Evolutionary conservation across 176 grass and related monocot genomes (phyloP).

Genomic region (Olyra latifolia): DNA sequence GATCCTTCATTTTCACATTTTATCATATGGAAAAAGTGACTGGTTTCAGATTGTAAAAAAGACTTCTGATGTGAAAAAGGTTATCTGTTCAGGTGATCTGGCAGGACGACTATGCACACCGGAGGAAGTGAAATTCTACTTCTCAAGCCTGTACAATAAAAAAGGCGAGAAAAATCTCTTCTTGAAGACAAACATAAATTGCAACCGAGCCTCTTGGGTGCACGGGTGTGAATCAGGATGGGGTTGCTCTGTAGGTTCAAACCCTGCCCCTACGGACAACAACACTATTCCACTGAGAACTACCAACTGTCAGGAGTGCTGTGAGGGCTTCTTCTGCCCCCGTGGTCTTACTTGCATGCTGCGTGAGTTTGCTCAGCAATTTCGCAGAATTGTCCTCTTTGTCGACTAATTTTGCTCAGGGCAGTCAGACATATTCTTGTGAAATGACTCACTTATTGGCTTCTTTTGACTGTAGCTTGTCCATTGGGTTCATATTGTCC

Average conservation of each 20-base stretch:
- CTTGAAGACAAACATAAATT: slow-evolving; percentile 77
- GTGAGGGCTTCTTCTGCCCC: slow-evolving; percentile 92
- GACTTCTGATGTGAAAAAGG: background rate
- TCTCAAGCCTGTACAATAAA: slow-evolving; percentile 43
- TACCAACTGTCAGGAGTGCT: slow-evolving; percentile 50
- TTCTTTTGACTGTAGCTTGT: slow-evolving; percentile 57
- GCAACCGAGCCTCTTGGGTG: slow-evolving; percentile 62
- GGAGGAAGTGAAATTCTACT: slow-evolving; percentile 72
- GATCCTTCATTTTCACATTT: background rate
- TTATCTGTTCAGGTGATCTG: slow-evolving; percentile 52
- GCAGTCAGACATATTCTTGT: background rate
- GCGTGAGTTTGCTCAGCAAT: slow-evolving; percentile 45
- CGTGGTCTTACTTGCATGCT: slow-evolving; percentile 89
- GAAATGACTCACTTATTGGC: slow-evolving; percentile 10
- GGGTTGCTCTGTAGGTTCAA: slow-evolving; percentile 38
- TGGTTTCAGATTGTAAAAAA: background rate
- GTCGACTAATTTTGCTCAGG: background rate
- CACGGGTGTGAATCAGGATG: slow-evolving; percentile 75
- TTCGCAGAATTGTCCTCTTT: background rate
- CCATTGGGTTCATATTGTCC: slow-evolving; percentile 89
- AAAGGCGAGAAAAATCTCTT: slow-evolving; percentile 31
- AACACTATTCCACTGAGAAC: slow-evolving; percentile 43
- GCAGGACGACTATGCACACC: slow-evolving; percentile 51
- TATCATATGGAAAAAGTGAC: background rate
- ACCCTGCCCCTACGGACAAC: background rate